Evolutionary conservation across 1,284 basidiomycete genomes (phyloP).

Genomic region (Trichosporon ovoides): DNA sequence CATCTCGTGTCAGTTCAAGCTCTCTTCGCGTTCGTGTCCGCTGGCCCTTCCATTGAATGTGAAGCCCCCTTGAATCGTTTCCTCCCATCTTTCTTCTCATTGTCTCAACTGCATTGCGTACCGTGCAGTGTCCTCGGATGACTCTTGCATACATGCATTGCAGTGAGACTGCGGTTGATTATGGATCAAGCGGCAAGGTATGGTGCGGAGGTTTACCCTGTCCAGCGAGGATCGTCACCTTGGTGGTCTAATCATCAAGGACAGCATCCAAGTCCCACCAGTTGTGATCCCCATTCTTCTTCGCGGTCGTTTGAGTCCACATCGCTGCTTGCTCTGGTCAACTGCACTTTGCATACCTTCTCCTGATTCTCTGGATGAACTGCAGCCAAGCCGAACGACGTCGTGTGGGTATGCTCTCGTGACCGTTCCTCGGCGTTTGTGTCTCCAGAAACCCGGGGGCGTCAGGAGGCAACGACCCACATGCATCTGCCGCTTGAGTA

Average conservation of each 20-base stretch:
- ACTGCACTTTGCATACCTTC: neutral
- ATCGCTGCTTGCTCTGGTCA: neutral
- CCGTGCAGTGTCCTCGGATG: neutral
- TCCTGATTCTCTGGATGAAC: neutral
- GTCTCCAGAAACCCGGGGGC: neutral
- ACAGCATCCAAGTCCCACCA: too few relatives aligned
- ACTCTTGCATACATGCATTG: neutral
- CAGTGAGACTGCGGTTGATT: neutral
- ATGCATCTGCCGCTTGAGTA: neutral
- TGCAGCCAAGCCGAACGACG: neutral
- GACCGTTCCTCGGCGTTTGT: neutral
- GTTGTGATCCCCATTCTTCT: neutral
- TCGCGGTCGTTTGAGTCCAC: neutral
- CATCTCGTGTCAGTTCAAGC: neutral
- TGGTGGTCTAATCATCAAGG: too few relatives aligned
- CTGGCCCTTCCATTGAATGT: neutral
- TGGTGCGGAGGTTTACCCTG: too few relatives aligned
- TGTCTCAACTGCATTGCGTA: neutral
- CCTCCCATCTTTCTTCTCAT: neutral
- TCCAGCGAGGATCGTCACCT: constrained; percentile 4
- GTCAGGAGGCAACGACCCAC: constrained; percentile 1
- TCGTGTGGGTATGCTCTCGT: neutral
- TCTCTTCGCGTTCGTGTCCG: neutral
- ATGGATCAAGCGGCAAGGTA: neutral
- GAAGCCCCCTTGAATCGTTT: constrained; percentile 3